phyloP scores from a whole-genome alignment of 176 grass and related monocot species.

The Dendrocalamus sinicus region DNA sequence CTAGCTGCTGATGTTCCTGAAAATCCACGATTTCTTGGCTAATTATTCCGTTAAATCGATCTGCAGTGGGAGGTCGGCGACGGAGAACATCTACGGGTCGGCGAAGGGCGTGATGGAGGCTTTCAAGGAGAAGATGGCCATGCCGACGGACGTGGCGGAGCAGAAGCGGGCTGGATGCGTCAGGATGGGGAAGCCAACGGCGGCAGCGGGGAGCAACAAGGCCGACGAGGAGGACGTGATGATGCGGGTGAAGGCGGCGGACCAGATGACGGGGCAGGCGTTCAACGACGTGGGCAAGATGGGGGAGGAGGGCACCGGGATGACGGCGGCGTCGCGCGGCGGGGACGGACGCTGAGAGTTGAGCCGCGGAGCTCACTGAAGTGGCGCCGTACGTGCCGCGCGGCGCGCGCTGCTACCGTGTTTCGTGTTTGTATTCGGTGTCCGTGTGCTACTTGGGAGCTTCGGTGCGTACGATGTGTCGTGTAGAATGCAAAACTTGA shows the following conservation, averaged over 20 bases:
- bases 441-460: no score
- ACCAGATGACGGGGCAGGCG: conserved; percentile 52
- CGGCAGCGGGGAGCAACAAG: neutral
- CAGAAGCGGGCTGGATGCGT: neutral
- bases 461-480: no score
- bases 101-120: conserved; percentile 19
- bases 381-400: no score
- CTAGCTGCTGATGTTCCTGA: neutral
- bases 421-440: no score
- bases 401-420: no score
- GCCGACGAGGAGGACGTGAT: conserved; percentile 29
- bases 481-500: no score
- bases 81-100: conserved; percentile 47
- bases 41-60: neutral
- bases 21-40: neutral
- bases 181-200: neutral
- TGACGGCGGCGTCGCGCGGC: neutral
- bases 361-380: no score
- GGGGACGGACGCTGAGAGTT: neutral
- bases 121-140: conserved; percentile 21
- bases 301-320: conserved; percentile 51
- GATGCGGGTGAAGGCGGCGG: conserved; percentile 36
- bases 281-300: conserved; percentile 56
- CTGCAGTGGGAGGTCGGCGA: conserved; percentile 43
- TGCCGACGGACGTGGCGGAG: conserved; percentile 54